phyloP scores from a whole-genome alignment of 352 stramenopile genomes.

The Phytopythium ostracodes region DNA sequence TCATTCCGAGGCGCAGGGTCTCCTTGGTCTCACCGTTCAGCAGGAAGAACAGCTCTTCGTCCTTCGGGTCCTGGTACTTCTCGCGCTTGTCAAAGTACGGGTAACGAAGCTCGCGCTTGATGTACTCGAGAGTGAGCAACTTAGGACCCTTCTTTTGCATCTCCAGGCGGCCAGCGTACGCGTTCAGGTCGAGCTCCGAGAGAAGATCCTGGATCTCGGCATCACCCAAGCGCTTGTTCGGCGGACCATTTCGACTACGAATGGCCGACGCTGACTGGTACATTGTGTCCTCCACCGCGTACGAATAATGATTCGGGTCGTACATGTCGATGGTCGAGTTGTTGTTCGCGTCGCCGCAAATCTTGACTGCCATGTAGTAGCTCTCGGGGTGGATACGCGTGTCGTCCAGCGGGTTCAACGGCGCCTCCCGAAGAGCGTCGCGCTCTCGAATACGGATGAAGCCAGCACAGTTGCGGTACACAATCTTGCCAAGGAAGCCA shows the following conservation, averaged over 20 bases:
- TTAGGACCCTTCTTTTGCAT: slow-evolving; percentile 89
- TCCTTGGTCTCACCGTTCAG: slow-evolving; percentile 81
- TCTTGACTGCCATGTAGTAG: slow-evolving; percentile 91
- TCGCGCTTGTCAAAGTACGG: slow-evolving; percentile 87
- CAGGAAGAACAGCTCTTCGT: slow-evolving; percentile 86
- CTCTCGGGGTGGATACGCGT: slow-evolving; percentile 88
- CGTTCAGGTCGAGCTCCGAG: slow-evolving; percentile 82
- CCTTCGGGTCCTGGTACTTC: slow-evolving; percentile 79
- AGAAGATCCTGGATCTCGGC: slow-evolving; percentile 84
- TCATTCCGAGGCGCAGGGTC: slow-evolving; percentile 80
- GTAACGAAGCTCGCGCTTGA: slow-evolving; percentile 87
- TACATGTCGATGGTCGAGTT: slow-evolving; percentile 91
- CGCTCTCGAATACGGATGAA: slow-evolving; percentile 87
- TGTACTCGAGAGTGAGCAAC: slow-evolving; percentile 82
- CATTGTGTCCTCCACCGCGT: slow-evolving; percentile 89
- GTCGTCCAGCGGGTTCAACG: slow-evolving; percentile 84
- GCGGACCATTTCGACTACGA: slow-evolving; percentile 50
- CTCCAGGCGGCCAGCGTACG: slow-evolving; percentile 83
- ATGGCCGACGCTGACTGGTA: slow-evolving; percentile 87
- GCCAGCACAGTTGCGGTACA: slow-evolving; percentile 85
- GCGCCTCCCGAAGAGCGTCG: slow-evolving; percentile 77
- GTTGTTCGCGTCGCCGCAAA: slow-evolving; percentile 89
- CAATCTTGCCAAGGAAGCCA: slow-evolving; percentile 77
- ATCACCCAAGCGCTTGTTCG: slow-evolving; percentile 59
- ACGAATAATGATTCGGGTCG: slow-evolving; percentile 88